Conservation (phyloP, 164 flowering plant genomes). For the Kalanchoe fedtschenkoi region DNA sequence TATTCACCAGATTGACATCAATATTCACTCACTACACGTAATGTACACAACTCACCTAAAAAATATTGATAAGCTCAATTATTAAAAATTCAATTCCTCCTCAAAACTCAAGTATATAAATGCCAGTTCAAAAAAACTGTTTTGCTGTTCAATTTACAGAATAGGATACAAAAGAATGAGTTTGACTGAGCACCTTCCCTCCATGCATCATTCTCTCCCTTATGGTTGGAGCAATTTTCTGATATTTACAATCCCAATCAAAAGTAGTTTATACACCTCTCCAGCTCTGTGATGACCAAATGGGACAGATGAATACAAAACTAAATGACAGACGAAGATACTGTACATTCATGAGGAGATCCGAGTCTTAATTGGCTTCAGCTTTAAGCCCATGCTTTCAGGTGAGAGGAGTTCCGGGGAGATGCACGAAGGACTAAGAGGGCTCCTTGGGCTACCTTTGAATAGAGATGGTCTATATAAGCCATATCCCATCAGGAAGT, state of each 20-base stretch:
- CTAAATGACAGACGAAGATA: no score
- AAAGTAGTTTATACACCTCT: neutral
- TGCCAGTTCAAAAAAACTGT: neutral
- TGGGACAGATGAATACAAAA: neutral
- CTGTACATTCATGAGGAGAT: neutral
- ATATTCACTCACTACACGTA: no score
- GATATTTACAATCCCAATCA: neutral
- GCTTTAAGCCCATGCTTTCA: constrained; percentile 71
- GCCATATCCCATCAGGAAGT: constrained; percentile 69
- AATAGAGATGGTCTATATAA: constrained; percentile 24
- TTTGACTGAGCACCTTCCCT: neutral
- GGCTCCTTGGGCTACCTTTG: constrained; percentile 17
- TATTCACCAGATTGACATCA: no score
- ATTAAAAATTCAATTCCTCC: no score
- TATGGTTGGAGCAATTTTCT: neutral
- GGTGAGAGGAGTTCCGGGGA: constrained; percentile 83
- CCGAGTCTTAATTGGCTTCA: constrained; percentile 75
- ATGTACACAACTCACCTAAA: no score
- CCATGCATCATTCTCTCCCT: neutral
- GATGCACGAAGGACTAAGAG: constrained; percentile 46
- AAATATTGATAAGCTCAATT: no score
- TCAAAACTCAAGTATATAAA: neutral
- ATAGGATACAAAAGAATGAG: neutral
- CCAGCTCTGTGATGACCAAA: neutral
- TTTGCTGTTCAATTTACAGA: neutral